Base-by-base conservation (phyloP, 257 asterid genomes). In the Solanum corneliomulleri region DNA sequence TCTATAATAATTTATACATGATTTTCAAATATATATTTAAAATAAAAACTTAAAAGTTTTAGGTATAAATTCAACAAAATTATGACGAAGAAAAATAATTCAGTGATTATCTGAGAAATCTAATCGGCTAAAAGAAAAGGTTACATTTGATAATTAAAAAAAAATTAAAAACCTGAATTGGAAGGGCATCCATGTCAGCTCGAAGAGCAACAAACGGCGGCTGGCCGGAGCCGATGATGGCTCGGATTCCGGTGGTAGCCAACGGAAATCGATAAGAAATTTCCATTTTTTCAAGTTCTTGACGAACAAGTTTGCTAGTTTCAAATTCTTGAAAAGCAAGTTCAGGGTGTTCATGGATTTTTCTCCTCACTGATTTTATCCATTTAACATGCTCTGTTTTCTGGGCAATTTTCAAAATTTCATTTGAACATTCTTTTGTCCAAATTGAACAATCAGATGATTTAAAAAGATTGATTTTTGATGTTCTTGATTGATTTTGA, bases 141-240 rank as follows among this genome's bases (percentile, higher is more conserved):
- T 31, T 9, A 39, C 18, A 52, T 9, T 76, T 35, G 84, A 11
- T 9, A 44, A 21, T 13, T 14, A 64, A 41, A 11, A 11, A 29
- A 81, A 5, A 0, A 37, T 1, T 35, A 35, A 68, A 2, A 81
- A 97, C 99, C 99, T 97, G 98, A 89, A 97, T 93, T 20, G 99
- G 99, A 35, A 97, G 92, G 7, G 99, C 99, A 89, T 97, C 99
- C 99, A 96, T 97, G 74, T 97, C 99, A 31, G 99, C 99, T 85
- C 99, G 88, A 84, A 96, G 64, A 16, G 95, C 99, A 14, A 97
- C 99, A 82, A 93, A 95, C 11, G 98, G 99, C 37, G 99, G 94
- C 15, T 84, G 76, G 0, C 98, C 98, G 66, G 95, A 93, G 8
- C 99, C 99, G 42, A 96, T 31, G 88, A 88, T 37, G 31, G 98